Base-by-base conservation (phyloP, 768 basidiomycete genomes). In the Termitomyces titanicus region DNA sequence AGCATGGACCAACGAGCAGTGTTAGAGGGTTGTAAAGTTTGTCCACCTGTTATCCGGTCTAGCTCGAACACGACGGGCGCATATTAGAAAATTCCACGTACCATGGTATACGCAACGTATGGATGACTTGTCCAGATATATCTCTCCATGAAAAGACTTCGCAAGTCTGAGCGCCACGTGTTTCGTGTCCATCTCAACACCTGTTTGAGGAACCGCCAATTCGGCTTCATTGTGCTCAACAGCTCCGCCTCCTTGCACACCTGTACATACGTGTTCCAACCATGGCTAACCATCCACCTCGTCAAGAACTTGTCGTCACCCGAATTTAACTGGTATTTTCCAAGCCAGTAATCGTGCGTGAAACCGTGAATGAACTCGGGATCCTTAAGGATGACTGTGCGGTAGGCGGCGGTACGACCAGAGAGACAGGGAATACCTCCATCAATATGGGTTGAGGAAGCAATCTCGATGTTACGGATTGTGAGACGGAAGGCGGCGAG, bases 261-360 rank as follows among this genome's bases (percentile, higher is more conserved):
- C 67, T 93, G 92, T 31, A 95, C 90, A 68, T 92, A 94, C n/a
- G 92, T 95, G 68, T 79, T 88, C 94, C 94, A 96, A 15, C 93
- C 92, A 64, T 95, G 93, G 65, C 84, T 86, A 56, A 96, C 94
- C 91, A 95, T 94, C 94, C 94, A 96, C 43, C 94, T 77, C 17
- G 94, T 98, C 66, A 96, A 74, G 74, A 93, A 96, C 71, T 96
- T 94, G 77, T 93, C 91, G 72, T 94, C 93, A 22, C 93, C 92
- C 3, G 90, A 93, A 69, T 95, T 95, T 60, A 94, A 84, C 70
- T 95, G 93, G 72, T 95, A 96, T 72, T 94, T 95, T 53, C 88
- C 91, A 34, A 94, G 71, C 93, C 93, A 94, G 66, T 85, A 91
- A 69, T 96, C 94, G 69, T 95, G 91, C 15, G 93, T 95, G 73